Evolutionary conservation across 1,284 basidiomycete genomes (phyloP).

Genomic region (Ceratorhiza oryzae-sativae): DNA sequence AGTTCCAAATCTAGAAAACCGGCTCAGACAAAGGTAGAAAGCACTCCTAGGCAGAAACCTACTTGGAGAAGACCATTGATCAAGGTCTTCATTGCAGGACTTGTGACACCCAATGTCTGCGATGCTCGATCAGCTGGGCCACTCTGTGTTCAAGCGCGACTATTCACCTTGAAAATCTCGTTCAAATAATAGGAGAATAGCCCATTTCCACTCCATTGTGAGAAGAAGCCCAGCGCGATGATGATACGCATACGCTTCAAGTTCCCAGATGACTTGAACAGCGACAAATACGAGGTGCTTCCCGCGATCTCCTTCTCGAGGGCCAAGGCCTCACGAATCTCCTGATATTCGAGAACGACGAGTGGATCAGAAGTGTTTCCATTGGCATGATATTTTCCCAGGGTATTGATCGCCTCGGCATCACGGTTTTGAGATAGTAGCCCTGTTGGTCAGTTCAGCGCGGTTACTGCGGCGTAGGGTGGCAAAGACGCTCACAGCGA

Average conservation of each 20-base stretch:
- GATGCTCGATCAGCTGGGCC: not conserved
- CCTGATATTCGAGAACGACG: slow-evolving; percentile 44
- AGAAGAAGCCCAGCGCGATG: slow-evolving; percentile 64
- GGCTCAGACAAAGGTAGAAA: slow-evolving; percentile 44
- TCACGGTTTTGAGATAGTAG: slow-evolving; percentile 33
- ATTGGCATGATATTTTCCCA: slow-evolving; percentile 71
- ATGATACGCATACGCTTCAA: slow-evolving; percentile 65
- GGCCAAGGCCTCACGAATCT: slow-evolving; percentile 68
- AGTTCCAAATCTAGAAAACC: slow-evolving; percentile 59
- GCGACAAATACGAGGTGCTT: slow-evolving; percentile 56
- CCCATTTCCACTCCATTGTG: slow-evolving; percentile 73
- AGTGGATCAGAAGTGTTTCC: slow-evolving; percentile 48
- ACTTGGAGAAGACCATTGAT: slow-evolving; percentile 70
- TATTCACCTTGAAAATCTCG: slow-evolving; percentile 53
- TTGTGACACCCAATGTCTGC: slow-evolving; percentile 64
- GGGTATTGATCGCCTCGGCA: slow-evolving; percentile 55
- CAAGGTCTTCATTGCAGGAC: slow-evolving; percentile 61
- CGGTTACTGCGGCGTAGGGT: not conserved
- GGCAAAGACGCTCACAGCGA: slow-evolving; percentile 64
- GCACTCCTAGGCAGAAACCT: not conserved
- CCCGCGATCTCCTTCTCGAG: slow-evolving; percentile 61
- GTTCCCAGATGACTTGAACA: slow-evolving; percentile 66
- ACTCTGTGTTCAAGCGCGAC: not conserved
- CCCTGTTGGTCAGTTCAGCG: slow-evolving; percentile 43
- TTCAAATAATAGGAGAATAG: slow-evolving; percentile 69